Conservation (phyloP, 2,329 filamentous ascomycete species). For the Chalara sp. region DNA sequence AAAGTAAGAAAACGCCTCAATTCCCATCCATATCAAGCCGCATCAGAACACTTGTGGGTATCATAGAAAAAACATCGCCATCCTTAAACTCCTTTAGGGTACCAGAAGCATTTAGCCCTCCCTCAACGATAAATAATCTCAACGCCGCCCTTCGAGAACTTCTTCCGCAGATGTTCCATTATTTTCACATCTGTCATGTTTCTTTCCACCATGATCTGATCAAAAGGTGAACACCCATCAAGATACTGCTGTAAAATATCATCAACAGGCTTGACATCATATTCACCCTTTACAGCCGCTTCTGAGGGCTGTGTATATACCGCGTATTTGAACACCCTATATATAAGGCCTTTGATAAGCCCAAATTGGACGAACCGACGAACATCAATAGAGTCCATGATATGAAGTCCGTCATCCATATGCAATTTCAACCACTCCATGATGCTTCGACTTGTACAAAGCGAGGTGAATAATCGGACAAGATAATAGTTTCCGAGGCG, state of each 20-base stretch:
- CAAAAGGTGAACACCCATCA: slow-evolving; percentile 70
- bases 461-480: slow-evolving; percentile 77
- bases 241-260: slow-evolving; percentile 56
- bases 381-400: slow-evolving; percentile 75
- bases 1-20: too few species aligned
- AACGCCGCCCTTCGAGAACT: slow-evolving; percentile 36
- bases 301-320: slow-evolving; percentile 59
- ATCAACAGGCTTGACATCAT: slow-evolving; percentile 21
- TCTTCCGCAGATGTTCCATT: slow-evolving; percentile 55
- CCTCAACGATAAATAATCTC: slow-evolving; percentile 31
- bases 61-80: too few species aligned
- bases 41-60: too few species aligned
- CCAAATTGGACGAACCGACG: slow-evolving; percentile 92
- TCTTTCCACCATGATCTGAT: slow-evolving; percentile 75
- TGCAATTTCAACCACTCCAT: slow-evolving; percentile 81
- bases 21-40: too few species aligned
- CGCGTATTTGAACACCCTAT: slow-evolving; percentile 87
- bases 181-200: slow-evolving; percentile 65
- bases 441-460: slow-evolving; percentile 76
- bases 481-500: slow-evolving; percentile 55
- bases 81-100: too few species aligned
- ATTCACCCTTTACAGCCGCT: slow-evolving; percentile 20
- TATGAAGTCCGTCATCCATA: slow-evolving; percentile 54
- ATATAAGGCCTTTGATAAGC: slow-evolving; percentile 89
- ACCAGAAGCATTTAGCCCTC: background rate